phyloP scores from a whole-genome alignment of 257 asterid genomes.

The Gentiana dahurica region DNA sequence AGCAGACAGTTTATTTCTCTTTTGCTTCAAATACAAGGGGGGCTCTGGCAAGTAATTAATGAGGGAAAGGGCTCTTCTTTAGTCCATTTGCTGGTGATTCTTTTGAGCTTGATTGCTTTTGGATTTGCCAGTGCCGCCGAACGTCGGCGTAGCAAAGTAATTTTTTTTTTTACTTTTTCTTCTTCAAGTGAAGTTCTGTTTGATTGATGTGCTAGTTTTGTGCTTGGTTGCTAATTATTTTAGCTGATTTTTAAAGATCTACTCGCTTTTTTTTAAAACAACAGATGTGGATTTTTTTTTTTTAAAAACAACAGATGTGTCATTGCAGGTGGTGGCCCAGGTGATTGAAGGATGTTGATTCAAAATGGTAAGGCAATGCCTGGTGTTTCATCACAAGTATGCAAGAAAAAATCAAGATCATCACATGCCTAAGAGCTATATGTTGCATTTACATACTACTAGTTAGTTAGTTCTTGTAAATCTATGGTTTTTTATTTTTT shows the following conservation, averaged over 20 bases:
- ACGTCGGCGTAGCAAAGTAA: slow-evolving; percentile 82
- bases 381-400: too few species aligned
- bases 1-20: too few species aligned
- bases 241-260: slow-evolving; percentile 9
- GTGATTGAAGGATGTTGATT: too few species aligned
- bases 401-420: too few species aligned
- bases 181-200: not conserved
- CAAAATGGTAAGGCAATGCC: too few species aligned
- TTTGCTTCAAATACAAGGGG: too few species aligned
- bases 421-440: too few species aligned
- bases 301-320: not conserved
- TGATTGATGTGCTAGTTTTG: not conserved
- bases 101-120: slow-evolving; percentile 72
- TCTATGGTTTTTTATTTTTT: too few species aligned
- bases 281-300: not conserved
- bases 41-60: slow-evolving; percentile 1
- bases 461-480: too few species aligned
- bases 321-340: too few species aligned
- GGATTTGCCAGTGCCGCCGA: slow-evolving; percentile 93
- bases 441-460: too few species aligned
- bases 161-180: not conserved
- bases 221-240: not conserved
- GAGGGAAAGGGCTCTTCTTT: slow-evolving; percentile 71
- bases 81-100: slow-evolving; percentile 69
- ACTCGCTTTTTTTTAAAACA: slow-evolving; percentile 1